Conservation (phyloP, 2,329 filamentous ascomycete genomes). For the Phyllosticta citrichinensis region DNA sequence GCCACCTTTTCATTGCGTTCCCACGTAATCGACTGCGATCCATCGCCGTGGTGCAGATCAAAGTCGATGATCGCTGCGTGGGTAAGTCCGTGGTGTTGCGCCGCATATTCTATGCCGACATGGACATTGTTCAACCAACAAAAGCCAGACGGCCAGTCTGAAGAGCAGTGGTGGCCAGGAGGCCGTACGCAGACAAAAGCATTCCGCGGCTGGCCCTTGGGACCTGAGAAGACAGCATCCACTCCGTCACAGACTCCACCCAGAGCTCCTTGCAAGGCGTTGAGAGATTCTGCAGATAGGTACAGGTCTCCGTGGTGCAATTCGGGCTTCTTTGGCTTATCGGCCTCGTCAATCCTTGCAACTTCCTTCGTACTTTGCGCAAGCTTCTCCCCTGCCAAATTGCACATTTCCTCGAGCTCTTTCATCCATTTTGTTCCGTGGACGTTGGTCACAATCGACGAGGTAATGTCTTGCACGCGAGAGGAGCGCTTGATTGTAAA, state of each 20-base stretch:
- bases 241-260: constrained; percentile 91
- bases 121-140: constrained; percentile 99
- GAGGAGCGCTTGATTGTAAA: constrained; percentile 79
- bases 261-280: constrained; percentile 81
- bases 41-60: constrained; percentile 39
- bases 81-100: constrained; percentile 73
- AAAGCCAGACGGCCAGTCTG: constrained; percentile 82
- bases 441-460: constrained; percentile 75
- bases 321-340: constrained; percentile 48
- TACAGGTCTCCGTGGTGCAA: constrained; percentile 89
- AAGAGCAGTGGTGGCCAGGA: constrained; percentile 91
- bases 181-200: constrained; percentile 90
- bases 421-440: constrained; percentile 92
- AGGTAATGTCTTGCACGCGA: constrained; percentile 59
- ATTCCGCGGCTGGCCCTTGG: constrained; percentile 48
- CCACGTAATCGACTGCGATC: constrained; percentile 93
- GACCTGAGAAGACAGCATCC: constrained; percentile 64
- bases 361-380: constrained; percentile 71
- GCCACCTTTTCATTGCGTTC: constrained; percentile 67
- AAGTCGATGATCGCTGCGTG: constrained; percentile 64
- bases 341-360: constrained; percentile 38
- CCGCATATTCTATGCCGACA: constrained; percentile 86
- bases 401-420: constrained; percentile 77
- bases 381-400: constrained; percentile 66
- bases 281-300: constrained; percentile 72